Evolutionary conservation across 306 rosid species (phyloP).

Genomic region (Rosa multiflora): DNA sequence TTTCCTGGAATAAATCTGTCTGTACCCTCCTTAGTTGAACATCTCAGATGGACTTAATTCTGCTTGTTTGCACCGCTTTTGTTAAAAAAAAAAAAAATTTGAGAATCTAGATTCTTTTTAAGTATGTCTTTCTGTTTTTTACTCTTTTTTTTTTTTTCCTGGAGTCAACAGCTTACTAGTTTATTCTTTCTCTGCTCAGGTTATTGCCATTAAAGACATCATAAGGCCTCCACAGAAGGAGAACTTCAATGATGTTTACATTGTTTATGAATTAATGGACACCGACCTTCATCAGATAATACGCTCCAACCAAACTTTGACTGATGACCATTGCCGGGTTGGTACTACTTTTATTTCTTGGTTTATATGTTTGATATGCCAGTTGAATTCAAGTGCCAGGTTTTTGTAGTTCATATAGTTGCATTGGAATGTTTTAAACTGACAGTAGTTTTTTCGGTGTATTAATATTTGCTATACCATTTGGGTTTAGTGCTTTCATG

Average conservation of each 20-base stretch:
- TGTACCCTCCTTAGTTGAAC: too few relatives aligned
- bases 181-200: conserved; percentile 42
- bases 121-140: neutral
- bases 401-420: neutral
- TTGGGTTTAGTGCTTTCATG: neutral
- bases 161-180: conserved; percentile 24
- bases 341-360: conserved; percentile 29
- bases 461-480: neutral
- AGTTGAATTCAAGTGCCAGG: neutral
- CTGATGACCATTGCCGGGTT: conserved; percentile 98
- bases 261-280: conserved; percentile 87
- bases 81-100: neutral
- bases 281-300: conserved; percentile 94
- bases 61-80: neutral
- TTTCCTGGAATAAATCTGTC: too few relatives aligned
- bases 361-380: conserved; percentile 6
- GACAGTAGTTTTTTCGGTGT: neutral
- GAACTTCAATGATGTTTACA: conserved; percentile 89
- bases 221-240: conserved; percentile 86
- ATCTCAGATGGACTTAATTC: neutral
- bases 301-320: conserved; percentile 77
- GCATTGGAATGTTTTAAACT: neutral
- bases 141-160: neutral
- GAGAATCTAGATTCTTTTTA: neutral
- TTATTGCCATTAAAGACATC: conserved; percentile 76